Percentiles rank a stretch among this genome's conserved stretches.
phyloP scores from a whole-genome alignment of 2,329 filamentous ascomycete genomes.

The Aspergillus sp. region DNA sequence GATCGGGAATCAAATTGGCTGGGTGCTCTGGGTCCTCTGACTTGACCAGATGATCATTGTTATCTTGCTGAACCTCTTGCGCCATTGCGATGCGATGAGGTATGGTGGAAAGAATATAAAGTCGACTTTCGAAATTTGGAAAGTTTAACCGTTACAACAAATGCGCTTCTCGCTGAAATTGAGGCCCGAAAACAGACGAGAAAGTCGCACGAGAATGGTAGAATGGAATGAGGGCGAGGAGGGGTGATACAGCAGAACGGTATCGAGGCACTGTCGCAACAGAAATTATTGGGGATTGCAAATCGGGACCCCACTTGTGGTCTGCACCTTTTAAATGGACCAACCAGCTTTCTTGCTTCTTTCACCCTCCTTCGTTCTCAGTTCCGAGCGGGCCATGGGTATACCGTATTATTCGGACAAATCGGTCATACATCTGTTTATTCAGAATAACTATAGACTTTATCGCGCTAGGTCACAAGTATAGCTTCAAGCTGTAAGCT shows the following conservation, averaged over 20 bases:
- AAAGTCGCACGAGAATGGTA: neutral
- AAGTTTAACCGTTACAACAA: neutral
- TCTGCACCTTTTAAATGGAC: neutral
- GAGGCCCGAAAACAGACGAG: neutral
- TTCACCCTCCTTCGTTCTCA: neutral
- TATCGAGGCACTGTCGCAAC: neutral
- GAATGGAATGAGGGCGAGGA: neutral
- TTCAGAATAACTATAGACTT: too few species aligned
- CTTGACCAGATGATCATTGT: constrained; percentile 57
- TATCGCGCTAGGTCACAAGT: neutral
- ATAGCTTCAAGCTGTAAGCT: neutral
- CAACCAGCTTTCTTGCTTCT: constrained; percentile 1
- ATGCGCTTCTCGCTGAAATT: neutral
- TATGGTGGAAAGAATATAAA: neutral
- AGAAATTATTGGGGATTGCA: constrained; percentile 6
- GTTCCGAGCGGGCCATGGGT: neutral
- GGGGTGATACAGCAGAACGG: constrained; percentile 2
- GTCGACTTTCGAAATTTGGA: neutral
- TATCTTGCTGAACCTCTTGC: constrained; percentile 21
- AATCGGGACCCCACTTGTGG: constrained; percentile 7
- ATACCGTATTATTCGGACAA: too few species aligned
- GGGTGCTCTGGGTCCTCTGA: constrained; percentile 77
- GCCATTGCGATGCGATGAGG: constrained; percentile 24
- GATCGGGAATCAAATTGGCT: constrained; percentile 87
- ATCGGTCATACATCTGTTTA: neutral